Conservation (phyloP, 495 filamentous ascomycete genomes). For the Xylaria longipes region DNA sequence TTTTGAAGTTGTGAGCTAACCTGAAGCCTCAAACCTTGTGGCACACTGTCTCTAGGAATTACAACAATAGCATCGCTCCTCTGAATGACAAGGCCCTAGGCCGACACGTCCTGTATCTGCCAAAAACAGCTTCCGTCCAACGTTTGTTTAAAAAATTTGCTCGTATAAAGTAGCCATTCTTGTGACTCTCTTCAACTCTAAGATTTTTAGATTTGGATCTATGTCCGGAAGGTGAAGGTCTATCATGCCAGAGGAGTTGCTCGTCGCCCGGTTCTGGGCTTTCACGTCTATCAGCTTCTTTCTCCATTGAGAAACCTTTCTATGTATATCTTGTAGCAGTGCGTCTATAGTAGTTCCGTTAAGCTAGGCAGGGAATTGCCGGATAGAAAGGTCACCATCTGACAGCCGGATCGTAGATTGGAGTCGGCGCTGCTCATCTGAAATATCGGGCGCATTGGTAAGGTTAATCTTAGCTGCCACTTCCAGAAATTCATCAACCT, state of each 20-base stretch:
- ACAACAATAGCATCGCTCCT: constrained; percentile 5
- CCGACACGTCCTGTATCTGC: constrained; percentile 17
- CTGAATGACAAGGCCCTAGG: constrained; percentile 3
- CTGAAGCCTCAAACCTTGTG: constrained; percentile 16
- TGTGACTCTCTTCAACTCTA: neutral
- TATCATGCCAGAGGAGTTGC: constrained; percentile 11
- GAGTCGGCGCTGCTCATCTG: neutral
- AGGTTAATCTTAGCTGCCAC: neutral
- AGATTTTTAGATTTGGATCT: neutral
- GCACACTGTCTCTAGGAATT: constrained; percentile 16
- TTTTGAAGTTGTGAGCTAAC: neutral
- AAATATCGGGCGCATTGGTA: neutral
- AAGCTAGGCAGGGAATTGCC: constrained; percentile 5
- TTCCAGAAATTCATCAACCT: neutral
- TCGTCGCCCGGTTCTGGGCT: neutral
- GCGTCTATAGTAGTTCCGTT: neutral
- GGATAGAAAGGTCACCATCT: constrained; percentile 6
- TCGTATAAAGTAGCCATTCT: constrained; percentile 19
- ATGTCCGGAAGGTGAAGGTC: neutral
- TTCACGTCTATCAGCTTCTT: neutral
- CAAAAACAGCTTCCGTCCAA: constrained; percentile 10
- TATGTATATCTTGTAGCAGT: neutral
- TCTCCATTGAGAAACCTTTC: neutral
- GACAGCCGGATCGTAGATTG: constrained; percentile 7
- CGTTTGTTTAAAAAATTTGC: constrained; percentile 9